Evolutionary conservation across 1,284 basidiomycete genomes (phyloP).

Genomic region (Amylostereum areolatum): DNA sequence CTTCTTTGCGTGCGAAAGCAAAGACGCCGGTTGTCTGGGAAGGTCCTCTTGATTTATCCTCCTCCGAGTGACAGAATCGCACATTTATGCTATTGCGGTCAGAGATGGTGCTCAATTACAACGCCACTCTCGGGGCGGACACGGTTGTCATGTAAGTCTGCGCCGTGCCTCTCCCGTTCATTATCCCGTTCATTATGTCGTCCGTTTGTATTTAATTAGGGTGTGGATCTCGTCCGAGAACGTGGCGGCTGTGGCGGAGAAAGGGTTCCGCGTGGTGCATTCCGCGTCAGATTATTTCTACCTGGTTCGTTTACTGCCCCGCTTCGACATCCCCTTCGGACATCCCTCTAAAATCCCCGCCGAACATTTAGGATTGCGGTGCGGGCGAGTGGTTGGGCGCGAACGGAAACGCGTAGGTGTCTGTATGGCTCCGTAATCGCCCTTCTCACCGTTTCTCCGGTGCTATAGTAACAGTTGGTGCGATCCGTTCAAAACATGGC

Average conservation of each 20-base stretch:
- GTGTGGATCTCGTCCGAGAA: conserved; percentile 66
- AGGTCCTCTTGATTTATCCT: not conserved
- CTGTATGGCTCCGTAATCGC: not conserved
- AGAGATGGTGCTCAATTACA: not conserved
- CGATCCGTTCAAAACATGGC: conserved; percentile 78
- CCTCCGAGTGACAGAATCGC: too few species aligned
- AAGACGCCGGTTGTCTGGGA: conserved; percentile 39
- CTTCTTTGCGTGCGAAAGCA: conserved; percentile 31
- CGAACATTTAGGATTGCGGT: conserved; percentile 61
- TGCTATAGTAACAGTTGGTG: conserved; percentile 45
- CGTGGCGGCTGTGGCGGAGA: conserved; percentile 50
- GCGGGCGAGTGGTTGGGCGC: conserved; percentile 72
- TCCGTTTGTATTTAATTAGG: conserved; percentile 3
- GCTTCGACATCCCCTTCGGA: not conserved
- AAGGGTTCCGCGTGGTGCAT: conserved; percentile 61
- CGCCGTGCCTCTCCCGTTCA: too few species aligned
- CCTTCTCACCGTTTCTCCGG: conserved; percentile 26
- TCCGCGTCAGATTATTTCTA: conserved; percentile 74
- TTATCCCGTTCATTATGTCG: too few species aligned
- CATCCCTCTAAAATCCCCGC: not conserved
- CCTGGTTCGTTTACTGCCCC: not conserved
- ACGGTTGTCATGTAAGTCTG: not conserved
- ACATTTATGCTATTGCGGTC: not conserved
- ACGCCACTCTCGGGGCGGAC: not conserved
- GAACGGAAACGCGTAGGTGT: conserved; percentile 32